Percentiles rank a stretch among this genome's conserved stretches.
Evolutionary conservation across 352 stramenopile species (phyloP).

Genomic region (Phytophthora uliginosa): DNA sequence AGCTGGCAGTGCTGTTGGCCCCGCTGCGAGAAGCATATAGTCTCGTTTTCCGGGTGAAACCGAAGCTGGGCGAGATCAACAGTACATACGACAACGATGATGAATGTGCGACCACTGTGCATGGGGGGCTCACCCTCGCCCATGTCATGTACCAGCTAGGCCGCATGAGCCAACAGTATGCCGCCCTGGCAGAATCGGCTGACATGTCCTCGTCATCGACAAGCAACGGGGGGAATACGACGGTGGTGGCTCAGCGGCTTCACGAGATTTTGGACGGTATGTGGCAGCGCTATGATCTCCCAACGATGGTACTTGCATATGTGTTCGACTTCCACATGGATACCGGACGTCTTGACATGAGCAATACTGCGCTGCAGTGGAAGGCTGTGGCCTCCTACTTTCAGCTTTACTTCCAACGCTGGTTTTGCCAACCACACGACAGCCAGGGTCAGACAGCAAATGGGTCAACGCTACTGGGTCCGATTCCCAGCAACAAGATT

Average conservation of each 20-base stretch:
- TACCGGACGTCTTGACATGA: conserved; percentile 61
- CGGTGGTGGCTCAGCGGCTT: conserved; percentile 54
- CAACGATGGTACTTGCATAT: conserved; percentile 78
- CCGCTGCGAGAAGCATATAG: conserved; percentile 73
- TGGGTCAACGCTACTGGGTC: not conserved
- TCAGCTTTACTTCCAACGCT: conserved; percentile 71
- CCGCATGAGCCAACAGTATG: conserved; percentile 80
- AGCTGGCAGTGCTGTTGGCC: conserved; percentile 55
- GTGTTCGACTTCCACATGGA: conserved; percentile 88
- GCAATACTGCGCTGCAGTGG: conserved; percentile 57
- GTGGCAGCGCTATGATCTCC: conserved; percentile 82
- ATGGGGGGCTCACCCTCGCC: conserved; percentile 65
- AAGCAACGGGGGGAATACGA: conserved; percentile 21
- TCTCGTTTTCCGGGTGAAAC: conserved; percentile 58
- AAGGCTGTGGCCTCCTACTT: conserved; percentile 72
- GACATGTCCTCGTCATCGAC: conserved; percentile 17
- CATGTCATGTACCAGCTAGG: conserved; percentile 86
- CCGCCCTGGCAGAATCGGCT: conserved; percentile 37
- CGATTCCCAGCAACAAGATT: conserved; percentile 49
- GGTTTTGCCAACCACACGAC: conserved; percentile 55
- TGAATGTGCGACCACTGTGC: conserved; percentile 40
- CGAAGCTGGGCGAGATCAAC: conserved; percentile 18
- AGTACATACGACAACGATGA: conserved; percentile 37
- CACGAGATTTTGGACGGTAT: conserved; percentile 61
- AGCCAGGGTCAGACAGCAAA: conserved; percentile 9